Percentiles rank a stretch among this genome's conserved stretches.
These are phyloP conservation scores for Rhizophora apiculata DNA, from an alignment of 345 rosid species.

Conservation along the genomic window DNA sequence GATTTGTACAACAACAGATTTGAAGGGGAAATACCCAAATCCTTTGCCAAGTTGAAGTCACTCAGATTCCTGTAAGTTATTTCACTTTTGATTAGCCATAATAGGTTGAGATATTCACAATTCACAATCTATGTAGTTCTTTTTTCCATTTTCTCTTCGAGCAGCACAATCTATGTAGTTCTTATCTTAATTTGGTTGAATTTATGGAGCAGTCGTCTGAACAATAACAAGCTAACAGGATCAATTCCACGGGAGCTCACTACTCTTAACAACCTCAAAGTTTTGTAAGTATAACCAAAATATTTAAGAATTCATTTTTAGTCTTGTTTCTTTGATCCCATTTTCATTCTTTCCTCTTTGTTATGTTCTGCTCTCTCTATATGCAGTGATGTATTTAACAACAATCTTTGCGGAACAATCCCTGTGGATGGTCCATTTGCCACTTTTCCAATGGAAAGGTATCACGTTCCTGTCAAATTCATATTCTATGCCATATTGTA, in stretches of 20 bases:
- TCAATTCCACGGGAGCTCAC: conserved; percentile 64
- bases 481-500: background rate
- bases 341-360: background rate
- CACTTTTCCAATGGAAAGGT: conserved; percentile 60
- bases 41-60: conserved; percentile 56
- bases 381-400: conserved; percentile 67
- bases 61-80: conserved; percentile 61
- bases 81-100: background rate
- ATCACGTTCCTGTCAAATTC: conserved; percentile 1
- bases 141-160: too few relatives aligned
- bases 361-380: conserved; percentile 1
- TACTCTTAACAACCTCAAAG: conserved; percentile 49
- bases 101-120: background rate
- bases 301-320: background rate
- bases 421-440: conserved; percentile 69
- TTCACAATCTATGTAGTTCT: background rate
- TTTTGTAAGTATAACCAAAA: conserved; percentile 47
- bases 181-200: conserved; percentile 13
- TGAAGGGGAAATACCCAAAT: conserved; percentile 60
- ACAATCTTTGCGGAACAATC: conserved; percentile 66
- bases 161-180: background rate
- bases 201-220: conserved; percentile 44
- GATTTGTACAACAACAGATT: conserved; percentile 53
- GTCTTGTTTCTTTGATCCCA: background rate
- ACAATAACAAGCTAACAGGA: conserved; percentile 62